Evolutionary conservation across 2,329 filamentous ascomycete species (phyloP).

Genomic region (Xylaria sp.): DNA sequence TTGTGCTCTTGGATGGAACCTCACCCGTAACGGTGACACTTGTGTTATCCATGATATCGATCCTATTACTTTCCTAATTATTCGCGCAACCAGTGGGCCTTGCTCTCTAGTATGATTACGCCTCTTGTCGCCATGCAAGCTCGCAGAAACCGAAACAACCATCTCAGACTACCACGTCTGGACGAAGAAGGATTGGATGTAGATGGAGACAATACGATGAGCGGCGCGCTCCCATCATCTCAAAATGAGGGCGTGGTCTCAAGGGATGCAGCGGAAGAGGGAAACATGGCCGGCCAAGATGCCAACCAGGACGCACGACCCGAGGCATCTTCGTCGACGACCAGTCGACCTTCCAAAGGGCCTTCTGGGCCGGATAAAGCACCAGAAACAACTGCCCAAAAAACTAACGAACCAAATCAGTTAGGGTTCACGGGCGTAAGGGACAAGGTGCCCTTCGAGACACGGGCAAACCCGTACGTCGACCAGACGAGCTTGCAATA

Average conservation of each 20-base stretch:
- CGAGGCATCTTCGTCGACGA: neutral
- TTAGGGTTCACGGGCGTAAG: slow-evolving; percentile 2
- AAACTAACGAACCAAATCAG: neutral
- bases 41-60: slow-evolving; percentile 3
- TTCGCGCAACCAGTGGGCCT: neutral
- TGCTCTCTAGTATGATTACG: slow-evolving; percentile 17
- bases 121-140: slow-evolving; percentile 21
- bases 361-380: neutral
- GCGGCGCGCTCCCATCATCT: neutral
- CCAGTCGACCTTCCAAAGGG: too few relatives aligned
- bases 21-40: neutral
- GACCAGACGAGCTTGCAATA: slow-evolving; percentile 22
- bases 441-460: slow-evolving; percentile 24
- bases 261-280: too few relatives aligned
- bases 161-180: neutral
- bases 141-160: slow-evolving; percentile 2
- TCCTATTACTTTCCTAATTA: neutral
- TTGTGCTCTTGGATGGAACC: neutral
- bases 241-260: neutral
- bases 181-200: neutral
- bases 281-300: too few relatives aligned
- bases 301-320: neutral
- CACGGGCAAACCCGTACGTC: slow-evolving; percentile 28
- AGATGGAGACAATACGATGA: neutral
- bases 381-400: neutral